These are phyloP conservation scores for Hypoxylon sp. DNA, from an alignment of 2,329 filamentous ascomycete species.

Conservation along the genomic window DNA sequence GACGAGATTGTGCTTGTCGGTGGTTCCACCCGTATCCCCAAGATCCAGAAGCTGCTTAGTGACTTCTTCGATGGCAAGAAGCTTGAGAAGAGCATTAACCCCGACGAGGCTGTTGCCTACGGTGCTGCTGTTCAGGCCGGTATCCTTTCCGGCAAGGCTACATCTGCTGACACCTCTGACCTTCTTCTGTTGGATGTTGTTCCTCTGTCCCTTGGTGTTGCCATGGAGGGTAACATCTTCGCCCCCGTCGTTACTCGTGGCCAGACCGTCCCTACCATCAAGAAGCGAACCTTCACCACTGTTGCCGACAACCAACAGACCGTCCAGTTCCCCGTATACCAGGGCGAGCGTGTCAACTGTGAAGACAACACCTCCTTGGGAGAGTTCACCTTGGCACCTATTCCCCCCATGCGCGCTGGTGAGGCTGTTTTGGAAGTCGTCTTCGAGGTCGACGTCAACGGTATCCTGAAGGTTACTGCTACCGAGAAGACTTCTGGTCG, in stretches of 20 bases:
- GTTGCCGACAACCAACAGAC: conserved; percentile 83
- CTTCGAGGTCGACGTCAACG: conserved; percentile 99
- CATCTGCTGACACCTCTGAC: conserved; percentile 92
- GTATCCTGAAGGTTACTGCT: conserved; percentile 99
- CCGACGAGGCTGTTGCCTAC: conserved; percentile 98
- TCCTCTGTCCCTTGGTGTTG: conserved; percentile 96
- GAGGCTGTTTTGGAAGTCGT: conserved; percentile 97
- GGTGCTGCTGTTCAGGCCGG: conserved; percentile 98
- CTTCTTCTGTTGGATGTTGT: conserved; percentile 96
- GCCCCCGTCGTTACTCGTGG: conserved; percentile 90
- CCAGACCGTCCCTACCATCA: conserved; percentile 81
- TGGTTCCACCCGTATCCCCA: conserved; percentile 98
- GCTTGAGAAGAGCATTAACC: conserved; percentile 99
- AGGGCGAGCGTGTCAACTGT: conserved; percentile 98
- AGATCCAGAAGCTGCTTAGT: conserved; percentile 98
- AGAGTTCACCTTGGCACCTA: conserved; percentile 95
- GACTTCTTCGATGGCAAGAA: conserved; percentile 99
- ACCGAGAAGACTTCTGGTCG: conserved; percentile 99
- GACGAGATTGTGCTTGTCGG: conserved; percentile 99
- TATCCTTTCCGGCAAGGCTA: conserved; percentile 98
- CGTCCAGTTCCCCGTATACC: conserved; percentile 92
- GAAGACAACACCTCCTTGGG: conserved; percentile 98
- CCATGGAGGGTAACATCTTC: conserved; percentile 99
- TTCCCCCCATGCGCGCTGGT: conserved; percentile 90
- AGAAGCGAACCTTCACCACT: conserved; percentile 91